Evolutionary conservation across 306 rosid species (phyloP), one percentile per base, ranked within the genome.

Genomic region (Pachyrhizus erosus): DNA sequence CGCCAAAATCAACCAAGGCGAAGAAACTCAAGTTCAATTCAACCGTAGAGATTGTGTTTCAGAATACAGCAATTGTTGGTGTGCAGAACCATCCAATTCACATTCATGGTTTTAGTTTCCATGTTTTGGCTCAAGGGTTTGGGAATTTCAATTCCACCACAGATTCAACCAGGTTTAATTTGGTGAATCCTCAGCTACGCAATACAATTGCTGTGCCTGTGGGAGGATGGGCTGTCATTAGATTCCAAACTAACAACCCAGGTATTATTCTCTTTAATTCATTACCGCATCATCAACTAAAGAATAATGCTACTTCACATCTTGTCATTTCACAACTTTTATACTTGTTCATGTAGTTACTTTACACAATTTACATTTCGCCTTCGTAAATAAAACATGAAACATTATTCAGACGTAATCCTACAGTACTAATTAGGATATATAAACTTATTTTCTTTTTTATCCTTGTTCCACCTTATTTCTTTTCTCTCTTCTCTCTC

Each of bases 211-310:
- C 76, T 24, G 93, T 91, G 61, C 90, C 91, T 0, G 76, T 62
- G 1, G 92, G 92, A 20, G 93, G 93, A 7, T 91, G 93, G 96
- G 92, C 86, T 10, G 89, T 92, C 69, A 85, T 92, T 73, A 26
- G 85, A 58, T 84, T 84, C 31, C 49, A 5, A 80, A 82, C 79
- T 58, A 84, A 80, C 9, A 84, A 84, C 75, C 87, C 87, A 46
- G 87, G 87, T 80, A 17, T 2, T 18, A 20, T 20, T 64, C 11
- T 29, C 8, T 9, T 8, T 8, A 34, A 9, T 37, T 14, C 69
- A 14, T 62, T 27, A 15, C 40, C 4, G 60, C 24, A 18, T 52
- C 60, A 52, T 26, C 39, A 61, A 60, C 67, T 29, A 5, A 29
- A 29, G 9, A 60, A 26, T 12, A 13, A 60, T 60, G 13, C 17